Base-by-base conservation (phyloP, 208 protist genomes). In the Willaertia magna region DNA sequence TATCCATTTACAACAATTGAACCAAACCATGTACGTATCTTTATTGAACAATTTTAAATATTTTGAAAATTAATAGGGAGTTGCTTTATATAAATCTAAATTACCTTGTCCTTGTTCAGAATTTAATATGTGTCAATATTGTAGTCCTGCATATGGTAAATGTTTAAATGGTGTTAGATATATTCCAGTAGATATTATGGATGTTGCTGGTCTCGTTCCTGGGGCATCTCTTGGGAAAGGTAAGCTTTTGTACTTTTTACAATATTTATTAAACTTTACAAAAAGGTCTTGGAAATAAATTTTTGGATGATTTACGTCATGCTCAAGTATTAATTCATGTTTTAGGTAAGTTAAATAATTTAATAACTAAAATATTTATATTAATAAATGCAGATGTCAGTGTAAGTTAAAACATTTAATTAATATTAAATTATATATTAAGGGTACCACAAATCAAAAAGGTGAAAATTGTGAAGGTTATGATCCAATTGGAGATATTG, bases 1-100 rank as follows among this genome's bases (percentile, higher is more conserved):
- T 95, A 95, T 76, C 96, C 96, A 1, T 98, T 98, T 87, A 98
- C 96, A 2, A 98, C 96, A 1, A 97, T 98, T 79, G 91, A 95
- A 40, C 95, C 96, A 0, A 98, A 98, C 86, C 87, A 94, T 16
- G 94, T 92, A 67, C 2, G 55, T 67, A 26, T 34, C 7, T 85
- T 39, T 34, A 42, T 83, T 2, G 43, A 46, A 18, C 0, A 43
- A 42, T 43, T 75, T 75, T 75, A 6, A 43, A 43, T 42, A 34
- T 42, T 75, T 43, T 42, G 4, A 22, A 7, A 42, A 42, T 20
- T n/a, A 61, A 26, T 67, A 67, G 55, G 55, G 55, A 34, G 34
- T n/a, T 34, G 55, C 55, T 61, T 26, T 61, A n/a, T 30, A 51
- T 61, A 4, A 1, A 1, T 40, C 12, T 4, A 52, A 47, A 3